Evolutionary conservation across 2,329 filamentous ascomycete species (phyloP).

Genomic region (Phaeosphaeriaceae sp.): DNA sequence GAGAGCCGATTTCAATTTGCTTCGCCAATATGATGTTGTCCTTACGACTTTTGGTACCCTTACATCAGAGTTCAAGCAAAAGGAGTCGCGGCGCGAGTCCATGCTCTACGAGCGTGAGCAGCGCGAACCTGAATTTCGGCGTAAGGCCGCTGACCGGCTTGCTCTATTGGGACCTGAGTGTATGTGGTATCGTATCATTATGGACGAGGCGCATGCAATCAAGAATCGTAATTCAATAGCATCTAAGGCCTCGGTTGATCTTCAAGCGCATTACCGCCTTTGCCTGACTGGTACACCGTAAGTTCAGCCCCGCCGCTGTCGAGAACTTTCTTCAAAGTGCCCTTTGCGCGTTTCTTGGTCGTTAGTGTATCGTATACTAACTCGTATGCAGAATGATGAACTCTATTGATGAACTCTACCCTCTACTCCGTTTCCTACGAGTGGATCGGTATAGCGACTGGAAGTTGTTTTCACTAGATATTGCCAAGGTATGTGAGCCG

Average conservation of each 20-base stretch:
- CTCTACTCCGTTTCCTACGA: slow-evolving; percentile 76
- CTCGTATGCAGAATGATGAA: slow-evolving; percentile 75
- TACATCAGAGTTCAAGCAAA: slow-evolving; percentile 69
- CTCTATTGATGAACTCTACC: slow-evolving; percentile 75
- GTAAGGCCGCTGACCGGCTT: slow-evolving; percentile 30
- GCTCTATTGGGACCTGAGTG: slow-evolving; percentile 64
- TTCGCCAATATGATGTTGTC: slow-evolving; percentile 74
- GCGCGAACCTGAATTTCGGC: slow-evolving; percentile 29
- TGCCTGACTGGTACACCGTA: slow-evolving; percentile 78
- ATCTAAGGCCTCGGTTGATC: slow-evolving; percentile 63
- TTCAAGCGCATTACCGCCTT: slow-evolving; percentile 70
- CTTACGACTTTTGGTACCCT: slow-evolving; percentile 80
- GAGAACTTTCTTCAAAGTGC: not conserved
- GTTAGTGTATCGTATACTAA: not conserved
- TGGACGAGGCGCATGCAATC: slow-evolving; percentile 82
- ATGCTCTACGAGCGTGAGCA: slow-evolving; percentile 53
- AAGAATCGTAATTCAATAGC: slow-evolving; percentile 73
- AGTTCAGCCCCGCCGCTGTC: not conserved
- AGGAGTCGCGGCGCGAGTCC: slow-evolving; percentile 58
- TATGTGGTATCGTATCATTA: slow-evolving; percentile 68
- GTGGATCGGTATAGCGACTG: slow-evolving; percentile 76
- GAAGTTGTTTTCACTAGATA: slow-evolving; percentile 66
- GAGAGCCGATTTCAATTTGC: slow-evolving; percentile 60
- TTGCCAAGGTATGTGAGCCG: slow-evolving; percentile 47
- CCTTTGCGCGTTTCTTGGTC: not conserved